Evolutionary conservation across 2,329 filamentous ascomycete genomes (phyloP), one percentile per base, ranked within the genome.

Genomic region (Rugonectria rugulosa): DNA sequence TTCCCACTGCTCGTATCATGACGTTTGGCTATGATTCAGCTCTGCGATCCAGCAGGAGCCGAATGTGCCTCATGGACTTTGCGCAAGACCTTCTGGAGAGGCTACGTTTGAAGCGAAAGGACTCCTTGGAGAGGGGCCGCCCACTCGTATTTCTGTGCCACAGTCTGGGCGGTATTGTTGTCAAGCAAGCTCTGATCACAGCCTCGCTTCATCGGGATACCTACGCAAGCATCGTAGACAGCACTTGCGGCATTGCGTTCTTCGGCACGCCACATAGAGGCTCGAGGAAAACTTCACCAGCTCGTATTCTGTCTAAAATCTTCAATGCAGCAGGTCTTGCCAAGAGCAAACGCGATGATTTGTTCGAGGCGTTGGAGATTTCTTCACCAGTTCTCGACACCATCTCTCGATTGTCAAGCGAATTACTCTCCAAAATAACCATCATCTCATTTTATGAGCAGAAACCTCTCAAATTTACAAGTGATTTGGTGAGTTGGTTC

Each of bases 141-240:
- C 46, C 60, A 1, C 53, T 69, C 17, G 62, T 69, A 4, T 70
- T 70, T 38, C 44, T 70, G 7, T 68, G 64, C 40, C 67, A 70
- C 29, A 70, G 68, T 31, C 62, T 70, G 20, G 68, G 69, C 8
- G 67, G 68, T 2, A 66, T 70, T 17, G 65, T 70, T 27, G 67
- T 51, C 58, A 70, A 68, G 52, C 62, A 69, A 63, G 67, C 68
- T 23, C 12, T 56, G 41, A 6, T 15, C 44, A 5, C 26, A 10
- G n/a, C 17, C n/a, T 31, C 11, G 11, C 12, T 12, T 11, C 5
- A 17, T 10, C 19, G 11, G 4, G 20, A 34, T 9, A 9, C 20
- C 19, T 61, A 59, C 34, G 52, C 52, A 10, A 17, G 26, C 19
- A 24, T 68, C 4, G 44, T 67, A 8, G 34, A 53, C 17, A 62